A percentile compares a stretch with the other conserved stretches of the same genome.
These are phyloP conservation scores for Populus euphratica DNA, from an alignment of 345 rosid species.

Conservation along the genomic window DNA sequence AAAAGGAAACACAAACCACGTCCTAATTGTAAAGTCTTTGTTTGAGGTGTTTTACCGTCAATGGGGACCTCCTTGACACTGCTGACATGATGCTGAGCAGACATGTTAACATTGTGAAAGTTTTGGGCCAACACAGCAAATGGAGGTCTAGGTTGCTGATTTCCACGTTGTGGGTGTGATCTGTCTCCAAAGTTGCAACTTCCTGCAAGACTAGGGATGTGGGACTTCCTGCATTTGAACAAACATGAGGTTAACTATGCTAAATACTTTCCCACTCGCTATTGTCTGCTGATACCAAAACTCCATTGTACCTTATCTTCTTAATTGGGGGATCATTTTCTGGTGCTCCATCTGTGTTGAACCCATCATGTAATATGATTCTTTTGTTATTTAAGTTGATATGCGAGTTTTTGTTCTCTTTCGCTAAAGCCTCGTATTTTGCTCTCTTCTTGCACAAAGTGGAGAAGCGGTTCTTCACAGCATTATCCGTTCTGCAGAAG, in stretches of 20 bases:
- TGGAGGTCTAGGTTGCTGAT: conserved; percentile 60
- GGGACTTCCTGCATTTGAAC: conserved; percentile 56
- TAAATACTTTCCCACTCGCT: background rate
- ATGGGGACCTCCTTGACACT: conserved; percentile 32
- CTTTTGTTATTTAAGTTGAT: conserved; percentile 72
- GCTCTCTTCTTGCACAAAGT: conserved; percentile 96
- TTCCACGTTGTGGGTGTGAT: conserved; percentile 44
- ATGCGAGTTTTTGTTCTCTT: conserved; percentile 56
- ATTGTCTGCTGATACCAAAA: background rate
- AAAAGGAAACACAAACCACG: background rate
- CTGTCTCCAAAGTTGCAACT: conserved; percentile 43
- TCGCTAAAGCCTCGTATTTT: conserved; percentile 82
- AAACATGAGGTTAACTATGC: conserved; percentile 3
- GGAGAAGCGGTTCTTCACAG: conserved; percentile 95
- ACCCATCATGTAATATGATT: conserved; percentile 42
- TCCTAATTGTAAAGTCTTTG: background rate
- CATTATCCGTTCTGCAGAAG: conserved; percentile 86
- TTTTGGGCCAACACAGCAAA: conserved; percentile 55
- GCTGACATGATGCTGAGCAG: conserved; percentile 28
- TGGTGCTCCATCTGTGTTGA: conserved; percentile 35
- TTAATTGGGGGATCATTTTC: conserved; percentile 47
- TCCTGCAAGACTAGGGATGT: conserved; percentile 46
- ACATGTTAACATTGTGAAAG: conserved; percentile 27
- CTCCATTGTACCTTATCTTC: conserved; percentile 46
- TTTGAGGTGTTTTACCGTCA: conserved; percentile 40